Evolutionary conservation across 169 alveolate genomes (phyloP).

Genomic region (Plasmodium reichenowi): DNA sequence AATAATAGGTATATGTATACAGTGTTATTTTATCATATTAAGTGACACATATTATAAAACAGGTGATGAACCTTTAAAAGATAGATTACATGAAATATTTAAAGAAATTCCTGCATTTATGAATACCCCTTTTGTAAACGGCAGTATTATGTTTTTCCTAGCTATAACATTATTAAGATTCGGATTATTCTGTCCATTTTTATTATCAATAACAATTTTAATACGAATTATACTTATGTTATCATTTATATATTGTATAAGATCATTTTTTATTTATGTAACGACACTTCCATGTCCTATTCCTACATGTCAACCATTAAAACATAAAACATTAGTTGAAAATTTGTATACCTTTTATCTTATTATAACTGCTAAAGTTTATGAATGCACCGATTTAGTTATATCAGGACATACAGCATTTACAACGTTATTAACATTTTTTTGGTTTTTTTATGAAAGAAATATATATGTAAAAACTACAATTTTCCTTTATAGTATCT

Average conservation of each 20-base stretch:
- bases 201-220: constrained; percentile 72
- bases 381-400: constrained; percentile 84
- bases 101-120: constrained; percentile 34
- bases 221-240: constrained; percentile 71
- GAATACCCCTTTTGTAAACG: constrained; percentile 45
- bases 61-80: constrained; percentile 77
- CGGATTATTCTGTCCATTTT: constrained; percentile 77
- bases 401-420: constrained; percentile 86
- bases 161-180: constrained; percentile 49
- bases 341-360: constrained; percentile 34
- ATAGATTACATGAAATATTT: constrained; percentile 79
- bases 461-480: constrained; percentile 40
- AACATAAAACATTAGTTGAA: constrained; percentile 26
- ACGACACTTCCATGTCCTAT: constrained; percentile 83
- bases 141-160: constrained; percentile 44
- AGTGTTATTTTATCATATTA: constrained; percentile 62
- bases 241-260: constrained; percentile 72
- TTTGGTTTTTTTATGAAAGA: constrained; percentile 70
- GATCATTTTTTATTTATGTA: constrained; percentile 80
- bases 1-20: constrained; percentile 45
- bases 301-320: constrained; percentile 76
- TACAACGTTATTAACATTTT: constrained; percentile 74
- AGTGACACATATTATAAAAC: constrained; percentile 64
- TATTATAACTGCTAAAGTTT: constrained; percentile 76
- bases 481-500: constrained; percentile 29